Conservation (phyloP, 805 yeast genomes). For the Myxozyma sirexii region DNA sequence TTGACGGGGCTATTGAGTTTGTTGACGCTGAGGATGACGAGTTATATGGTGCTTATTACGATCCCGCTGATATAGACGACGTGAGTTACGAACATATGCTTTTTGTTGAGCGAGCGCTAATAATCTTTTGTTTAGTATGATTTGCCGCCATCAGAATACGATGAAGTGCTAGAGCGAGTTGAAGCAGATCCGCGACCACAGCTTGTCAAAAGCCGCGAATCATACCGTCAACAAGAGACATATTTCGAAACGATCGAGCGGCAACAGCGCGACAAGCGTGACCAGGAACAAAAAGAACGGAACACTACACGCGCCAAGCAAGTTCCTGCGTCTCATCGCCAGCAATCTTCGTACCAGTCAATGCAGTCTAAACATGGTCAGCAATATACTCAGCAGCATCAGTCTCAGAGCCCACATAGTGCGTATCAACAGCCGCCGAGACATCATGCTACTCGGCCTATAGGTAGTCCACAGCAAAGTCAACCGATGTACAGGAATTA, state of each 20-base stretch:
- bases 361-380: not conserved
- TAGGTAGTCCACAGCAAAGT: not conserved
- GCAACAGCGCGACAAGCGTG: constrained; percentile 20
- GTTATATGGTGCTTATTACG: constrained; percentile 9
- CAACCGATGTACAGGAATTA: not conserved
- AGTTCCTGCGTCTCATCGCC: not conserved
- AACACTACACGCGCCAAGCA: not conserved
- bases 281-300: not conserved
- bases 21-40: constrained; percentile 16
- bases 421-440: not conserved
- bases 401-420: not conserved
- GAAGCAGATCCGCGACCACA: not conserved
- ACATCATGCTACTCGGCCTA: not conserved
- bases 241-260: constrained; percentile 22
- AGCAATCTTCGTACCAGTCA: not conserved
- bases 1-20: not conserved
- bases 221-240: constrained; percentile 19
- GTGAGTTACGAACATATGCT: not conserved
- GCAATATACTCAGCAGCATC: constrained; percentile 1
- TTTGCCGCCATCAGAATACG: constrained; percentile 2
- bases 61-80: constrained; percentile 14
- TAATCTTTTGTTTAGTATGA: not conserved
- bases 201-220: not conserved
- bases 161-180: not conserved
- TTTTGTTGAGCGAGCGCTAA: not conserved